A percentile compares a stretch with the other conserved stretches of the same genome.
Conservation (phyloP, 129 eudicot genomes). For the Scalesia atractyloides region DNA sequence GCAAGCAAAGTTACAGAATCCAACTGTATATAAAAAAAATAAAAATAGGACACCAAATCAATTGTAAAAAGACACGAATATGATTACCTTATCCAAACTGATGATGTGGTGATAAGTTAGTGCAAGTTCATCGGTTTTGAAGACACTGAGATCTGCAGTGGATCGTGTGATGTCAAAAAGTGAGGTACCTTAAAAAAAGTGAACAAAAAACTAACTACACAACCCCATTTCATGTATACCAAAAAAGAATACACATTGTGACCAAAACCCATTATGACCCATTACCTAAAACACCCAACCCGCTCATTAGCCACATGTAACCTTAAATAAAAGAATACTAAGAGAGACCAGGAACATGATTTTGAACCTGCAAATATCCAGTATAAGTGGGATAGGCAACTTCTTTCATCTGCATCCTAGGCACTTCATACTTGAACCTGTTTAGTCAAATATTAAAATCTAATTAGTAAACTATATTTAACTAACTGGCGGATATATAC, state of each 20-base stretch:
- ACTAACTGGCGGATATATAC: background rate
- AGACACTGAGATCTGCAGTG: conserved; percentile 56
- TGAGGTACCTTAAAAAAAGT: conserved; percentile 11
- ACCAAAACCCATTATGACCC: background rate
- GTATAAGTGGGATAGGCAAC: conserved; percentile 97
- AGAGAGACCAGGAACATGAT: background rate
- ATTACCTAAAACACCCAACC: too few relatives aligned
- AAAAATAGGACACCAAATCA: background rate
- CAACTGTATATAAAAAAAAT: conserved; percentile 54
- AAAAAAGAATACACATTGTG: background rate
- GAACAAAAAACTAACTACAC: background rate
- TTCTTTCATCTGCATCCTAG: conserved; percentile 82
- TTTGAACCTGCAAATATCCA: conserved; percentile 81
- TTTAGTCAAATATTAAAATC: background rate
- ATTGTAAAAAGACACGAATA: conserved; percentile 1
- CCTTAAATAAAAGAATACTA: background rate
- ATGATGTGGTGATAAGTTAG: too few relatives aligned
- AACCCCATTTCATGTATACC: background rate
- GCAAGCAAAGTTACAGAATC: conserved; percentile 85
- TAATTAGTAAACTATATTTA: background rate
- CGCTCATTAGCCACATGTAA: background rate
- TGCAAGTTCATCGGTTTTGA: conserved; percentile 52
- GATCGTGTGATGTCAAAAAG: conserved; percentile 82
- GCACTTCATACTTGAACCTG: conserved; percentile 65
- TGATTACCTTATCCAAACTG: background rate